These are phyloP conservation scores for Venturia oleaginea DNA, from an alignment of 2,329 filamentous ascomycete genomes.

Conservation along the genomic window DNA sequence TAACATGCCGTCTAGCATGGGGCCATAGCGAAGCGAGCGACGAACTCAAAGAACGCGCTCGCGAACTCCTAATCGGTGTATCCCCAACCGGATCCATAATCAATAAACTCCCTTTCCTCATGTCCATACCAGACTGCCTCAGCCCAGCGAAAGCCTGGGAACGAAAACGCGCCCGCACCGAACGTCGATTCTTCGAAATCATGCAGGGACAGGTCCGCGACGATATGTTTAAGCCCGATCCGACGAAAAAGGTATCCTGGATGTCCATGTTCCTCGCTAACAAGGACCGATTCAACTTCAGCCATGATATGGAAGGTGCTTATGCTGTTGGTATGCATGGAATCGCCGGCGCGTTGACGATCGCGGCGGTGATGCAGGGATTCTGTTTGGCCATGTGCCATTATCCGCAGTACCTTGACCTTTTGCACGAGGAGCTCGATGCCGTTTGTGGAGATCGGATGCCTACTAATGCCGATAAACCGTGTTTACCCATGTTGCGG, in stretches of 20 bases:
- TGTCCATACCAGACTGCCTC: conserved; percentile 35
- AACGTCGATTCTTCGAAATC: conserved; percentile 34
- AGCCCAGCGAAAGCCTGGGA: conserved; percentile 37
- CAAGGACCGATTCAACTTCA: conserved; percentile 31
- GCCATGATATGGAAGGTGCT: conserved; percentile 35
- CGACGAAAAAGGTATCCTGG: conserved; percentile 30
- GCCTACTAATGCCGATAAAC: conserved; percentile 28
- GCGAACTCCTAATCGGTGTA: conserved; percentile 37
- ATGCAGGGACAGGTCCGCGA: conserved; percentile 34
- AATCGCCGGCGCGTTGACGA: conserved; percentile 38
- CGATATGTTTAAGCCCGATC: conserved; percentile 24
- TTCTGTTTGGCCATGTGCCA: conserved; percentile 39
- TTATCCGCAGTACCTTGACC: conserved; percentile 34
- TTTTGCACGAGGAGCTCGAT: conserved; percentile 33
- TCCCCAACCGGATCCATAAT: conserved; percentile 37
- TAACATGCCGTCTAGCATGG: conserved; percentile 40
- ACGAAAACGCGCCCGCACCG: conserved; percentile 32
- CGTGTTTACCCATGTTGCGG: conserved; percentile 30
- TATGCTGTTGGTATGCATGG: conserved; percentile 40
- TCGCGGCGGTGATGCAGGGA: conserved; percentile 38
- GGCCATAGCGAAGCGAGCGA: conserved; percentile 35
- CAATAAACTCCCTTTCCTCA: conserved; percentile 38
- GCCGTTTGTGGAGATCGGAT: conserved; percentile 31
- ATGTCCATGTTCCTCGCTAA: conserved; percentile 35
- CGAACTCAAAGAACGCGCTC: conserved; percentile 38